phyloP scores from a whole-genome alignment of 345 rosid genomes.

The Chamaenerion angustifolium region DNA sequence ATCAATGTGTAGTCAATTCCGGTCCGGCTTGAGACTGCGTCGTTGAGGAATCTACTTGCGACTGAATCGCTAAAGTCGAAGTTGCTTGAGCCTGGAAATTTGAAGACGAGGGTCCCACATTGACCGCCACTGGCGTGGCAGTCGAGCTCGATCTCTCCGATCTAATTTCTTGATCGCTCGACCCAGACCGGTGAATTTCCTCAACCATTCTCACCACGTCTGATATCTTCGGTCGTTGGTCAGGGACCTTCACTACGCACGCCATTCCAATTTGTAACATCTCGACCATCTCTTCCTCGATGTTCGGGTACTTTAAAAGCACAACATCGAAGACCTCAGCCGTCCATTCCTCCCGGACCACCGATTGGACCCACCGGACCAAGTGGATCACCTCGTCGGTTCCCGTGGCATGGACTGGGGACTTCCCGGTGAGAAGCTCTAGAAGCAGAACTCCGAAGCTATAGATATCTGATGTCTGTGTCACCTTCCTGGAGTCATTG shows the following conservation, averaged over 20 bases:
- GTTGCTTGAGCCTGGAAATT: conserved; percentile 8
- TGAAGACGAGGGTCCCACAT: conserved; percentile 20
- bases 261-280: conserved; percentile 86
- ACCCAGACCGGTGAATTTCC: conserved; percentile 31
- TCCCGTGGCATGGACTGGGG: conserved; percentile 35
- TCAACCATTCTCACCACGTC: conserved; percentile 58
- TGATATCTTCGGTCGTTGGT: conserved; percentile 63
- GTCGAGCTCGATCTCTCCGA: conserved; percentile 34
- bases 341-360: conserved; percentile 96
- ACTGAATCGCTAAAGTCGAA: background rate
- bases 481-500: conserved; percentile 66
- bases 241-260: conserved; percentile 63
- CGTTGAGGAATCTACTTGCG: conserved; percentile 2
- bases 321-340: conserved; percentile 88
- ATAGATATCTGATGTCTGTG: conserved; percentile 65
- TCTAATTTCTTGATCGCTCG: conserved; percentile 21
- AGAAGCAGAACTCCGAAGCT: conserved; percentile 76
- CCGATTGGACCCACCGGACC: conserved; percentile 92
- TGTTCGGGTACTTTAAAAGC: conserved; percentile 73
- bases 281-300: conserved; percentile 97
- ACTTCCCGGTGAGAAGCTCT: conserved; percentile 83
- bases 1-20: conserved; percentile 7
- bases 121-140: conserved; percentile 22
- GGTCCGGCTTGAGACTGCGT: conserved; percentile 4
- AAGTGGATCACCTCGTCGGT: conserved; percentile 62